These are phyloP conservation scores for Rhodotorula sp. DNA, from an alignment of 1,284 basidiomycete species.

Conservation along the genomic window DNA sequence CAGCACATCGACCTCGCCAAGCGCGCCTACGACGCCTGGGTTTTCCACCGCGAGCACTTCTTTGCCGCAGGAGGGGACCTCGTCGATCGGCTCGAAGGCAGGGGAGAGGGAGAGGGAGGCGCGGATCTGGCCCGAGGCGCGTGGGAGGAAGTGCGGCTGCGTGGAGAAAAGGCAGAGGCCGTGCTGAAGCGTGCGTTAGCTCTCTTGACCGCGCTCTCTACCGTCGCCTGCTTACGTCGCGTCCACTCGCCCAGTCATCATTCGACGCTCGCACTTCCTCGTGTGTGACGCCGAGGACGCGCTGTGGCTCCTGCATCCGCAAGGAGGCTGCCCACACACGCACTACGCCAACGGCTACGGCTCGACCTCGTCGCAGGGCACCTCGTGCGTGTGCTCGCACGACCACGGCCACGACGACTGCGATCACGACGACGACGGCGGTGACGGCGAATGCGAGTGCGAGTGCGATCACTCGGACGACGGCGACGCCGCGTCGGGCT, in stretches of 20 bases:
- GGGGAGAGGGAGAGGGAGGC: slow-evolving; percentile 18
- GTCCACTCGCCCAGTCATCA: slow-evolving; percentile 17
- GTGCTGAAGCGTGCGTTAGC: slow-evolving; percentile 31
- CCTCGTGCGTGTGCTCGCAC: slow-evolving; percentile 14
- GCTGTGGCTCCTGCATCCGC: slow-evolving; percentile 34
- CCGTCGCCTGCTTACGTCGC: not conserved
- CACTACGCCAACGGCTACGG: slow-evolving; percentile 8
- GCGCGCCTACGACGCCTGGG: slow-evolving; percentile 28
- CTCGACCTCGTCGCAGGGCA: slow-evolving; percentile 6
- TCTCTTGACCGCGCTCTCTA: no score
- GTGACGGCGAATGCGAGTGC: slow-evolving; percentile 2
- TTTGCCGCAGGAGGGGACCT: slow-evolving; percentile 26
- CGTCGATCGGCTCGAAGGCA: slow-evolving; percentile 25
- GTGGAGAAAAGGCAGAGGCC: slow-evolving; percentile 31
- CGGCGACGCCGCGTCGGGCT: slow-evolving; percentile 1
- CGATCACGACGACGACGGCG: slow-evolving; percentile 11
- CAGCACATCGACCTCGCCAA: slow-evolving; percentile 27
- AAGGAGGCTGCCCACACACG: slow-evolving; percentile 11
- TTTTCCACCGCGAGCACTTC: slow-evolving; percentile 38
- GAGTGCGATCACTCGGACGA: not conserved
- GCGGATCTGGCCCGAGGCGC: slow-evolving; percentile 23
- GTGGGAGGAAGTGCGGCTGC: slow-evolving; percentile 32
- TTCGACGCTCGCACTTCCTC: slow-evolving; percentile 33
- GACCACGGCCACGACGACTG: slow-evolving; percentile 7
- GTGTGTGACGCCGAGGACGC: slow-evolving; percentile 41